These are phyloP conservation scores for Aureobasidium subglaciale DNA, from an alignment of 2,329 filamentous ascomycete genomes.

Conservation along the genomic window DNA sequence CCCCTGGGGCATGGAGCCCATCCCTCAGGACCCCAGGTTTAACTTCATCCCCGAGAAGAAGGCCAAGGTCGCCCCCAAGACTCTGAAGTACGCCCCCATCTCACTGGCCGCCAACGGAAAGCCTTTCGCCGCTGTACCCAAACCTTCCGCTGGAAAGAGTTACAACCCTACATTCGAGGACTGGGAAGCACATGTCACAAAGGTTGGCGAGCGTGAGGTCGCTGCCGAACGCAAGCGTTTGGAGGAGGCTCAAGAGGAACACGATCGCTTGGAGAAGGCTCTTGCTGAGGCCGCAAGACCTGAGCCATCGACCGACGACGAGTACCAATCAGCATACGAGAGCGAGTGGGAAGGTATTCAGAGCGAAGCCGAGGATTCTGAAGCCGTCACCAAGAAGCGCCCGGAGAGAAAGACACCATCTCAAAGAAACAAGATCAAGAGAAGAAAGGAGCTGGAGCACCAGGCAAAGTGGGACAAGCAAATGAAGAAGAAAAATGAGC, in stretches of 20 bases:
- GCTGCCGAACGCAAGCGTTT: conserved; percentile 71
- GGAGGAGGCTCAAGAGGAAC: conserved; percentile 58
- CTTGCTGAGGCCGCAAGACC: conserved; percentile 69
- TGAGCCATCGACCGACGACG: conserved; percentile 64
- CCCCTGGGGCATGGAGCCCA: conserved; percentile 60
- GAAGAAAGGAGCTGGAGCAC: conserved; percentile 80
- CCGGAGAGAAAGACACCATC: conserved; percentile 77
- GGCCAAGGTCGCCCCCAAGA: conserved; percentile 63
- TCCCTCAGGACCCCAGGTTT: conserved; percentile 47
- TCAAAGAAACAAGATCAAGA: conserved; percentile 81
- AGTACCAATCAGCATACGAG: conserved; percentile 90
- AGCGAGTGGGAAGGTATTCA: conserved; percentile 61
- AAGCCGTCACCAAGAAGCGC: conserved; percentile 57
- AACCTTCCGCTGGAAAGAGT: conserved; percentile 74
- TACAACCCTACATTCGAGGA: conserved; percentile 89
- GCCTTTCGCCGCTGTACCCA: conserved; percentile 66
- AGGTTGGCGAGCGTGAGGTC: conserved; percentile 71
- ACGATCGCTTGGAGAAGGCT: conserved; percentile 59
- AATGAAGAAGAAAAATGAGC: conserved; percentile 64
- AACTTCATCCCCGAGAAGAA: conserved; percentile 58
- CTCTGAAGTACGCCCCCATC: conserved; percentile 68
- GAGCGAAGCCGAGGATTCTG: conserved; percentile 49
- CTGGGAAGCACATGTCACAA: conserved; percentile 68
- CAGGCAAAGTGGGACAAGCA: conserved; percentile 67
- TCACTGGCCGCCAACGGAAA: conserved; percentile 80